phyloP scores from a whole-genome alignment of 2,329 filamentous ascomycete species.

The Lasiodiplodia sp. region DNA sequence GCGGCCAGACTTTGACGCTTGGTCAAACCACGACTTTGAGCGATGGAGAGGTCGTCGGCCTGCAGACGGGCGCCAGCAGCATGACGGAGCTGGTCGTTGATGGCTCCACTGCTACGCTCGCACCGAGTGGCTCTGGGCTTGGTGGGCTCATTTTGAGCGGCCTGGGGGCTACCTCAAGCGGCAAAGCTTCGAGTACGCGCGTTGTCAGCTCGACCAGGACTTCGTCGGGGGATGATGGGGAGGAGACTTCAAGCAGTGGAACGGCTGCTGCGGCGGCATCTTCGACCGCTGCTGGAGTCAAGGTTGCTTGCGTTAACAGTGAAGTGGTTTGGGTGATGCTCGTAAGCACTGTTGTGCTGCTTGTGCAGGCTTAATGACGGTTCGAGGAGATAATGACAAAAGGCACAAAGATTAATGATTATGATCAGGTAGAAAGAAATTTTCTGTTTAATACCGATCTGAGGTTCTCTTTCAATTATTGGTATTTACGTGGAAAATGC shows the following conservation, averaged over 20 bases:
- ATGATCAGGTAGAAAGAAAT: not conserved
- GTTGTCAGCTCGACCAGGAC: not conserved
- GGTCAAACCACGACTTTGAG: not conserved
- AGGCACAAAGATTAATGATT: not conserved
- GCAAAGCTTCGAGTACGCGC: not conserved
- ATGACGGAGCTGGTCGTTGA: slow-evolving; percentile 7
- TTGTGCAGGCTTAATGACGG: not conserved
- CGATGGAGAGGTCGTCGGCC: not conserved
- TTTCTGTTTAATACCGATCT: no score
- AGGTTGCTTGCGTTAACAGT: not conserved
- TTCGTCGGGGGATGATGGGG: not conserved
- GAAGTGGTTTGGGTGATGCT: not conserved
- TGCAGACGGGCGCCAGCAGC: not conserved
- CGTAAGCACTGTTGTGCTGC: not conserved
- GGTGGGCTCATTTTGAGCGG: slow-evolving; percentile 10
- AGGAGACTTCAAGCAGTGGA: not conserved
- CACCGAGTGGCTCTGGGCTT: not conserved
- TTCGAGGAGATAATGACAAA: not conserved
- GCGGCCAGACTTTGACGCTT: slow-evolving; percentile 7
- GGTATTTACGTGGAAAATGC: no score
- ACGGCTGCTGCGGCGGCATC: not conserved
- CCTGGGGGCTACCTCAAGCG: not conserved
- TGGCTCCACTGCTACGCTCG: not conserved
- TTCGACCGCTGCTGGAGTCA: not conserved
- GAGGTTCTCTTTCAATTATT: no score